Percentiles rank a stretch among this genome's conserved stretches.
Evolutionary conservation across 345 rosid species (phyloP).

Genomic region (Gossypium bickii): DNA sequence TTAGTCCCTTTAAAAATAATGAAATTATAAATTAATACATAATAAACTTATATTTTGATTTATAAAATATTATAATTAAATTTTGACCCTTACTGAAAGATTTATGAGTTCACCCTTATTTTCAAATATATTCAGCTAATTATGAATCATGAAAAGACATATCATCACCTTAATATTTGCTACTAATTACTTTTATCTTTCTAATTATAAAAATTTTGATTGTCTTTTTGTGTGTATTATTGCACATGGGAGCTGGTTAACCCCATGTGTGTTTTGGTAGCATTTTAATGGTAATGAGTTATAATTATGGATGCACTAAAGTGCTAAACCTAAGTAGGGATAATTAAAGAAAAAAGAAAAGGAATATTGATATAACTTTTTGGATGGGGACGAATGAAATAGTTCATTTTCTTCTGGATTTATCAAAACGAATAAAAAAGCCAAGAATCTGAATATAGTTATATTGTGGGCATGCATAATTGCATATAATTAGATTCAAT

Average conservation of each 20-base stretch:
- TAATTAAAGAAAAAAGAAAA: not conserved
- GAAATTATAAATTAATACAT: no score
- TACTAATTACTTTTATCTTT: constrained; percentile 1
- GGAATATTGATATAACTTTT: not conserved
- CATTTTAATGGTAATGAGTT: not conserved
- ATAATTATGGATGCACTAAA: not conserved
- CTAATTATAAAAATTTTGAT: not conserved
- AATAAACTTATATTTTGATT: no score
- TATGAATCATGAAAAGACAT: constrained; percentile 5
- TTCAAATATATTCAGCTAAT: not conserved
- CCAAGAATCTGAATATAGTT: not conserved
- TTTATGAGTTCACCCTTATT: no score
- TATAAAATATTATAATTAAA: no score
- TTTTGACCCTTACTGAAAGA: no score
- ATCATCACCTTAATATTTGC: constrained; percentile 12
- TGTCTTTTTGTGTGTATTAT: constrained; percentile 5
- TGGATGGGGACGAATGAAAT: not conserved
- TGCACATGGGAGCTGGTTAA: constrained; percentile 11
- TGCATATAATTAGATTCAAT: no score
- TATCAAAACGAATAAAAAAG: not conserved
- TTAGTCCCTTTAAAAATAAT: no score
- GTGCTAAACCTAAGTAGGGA: not conserved
- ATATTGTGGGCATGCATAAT: not conserved
- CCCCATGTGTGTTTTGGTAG: constrained; percentile 1
- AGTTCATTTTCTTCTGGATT: not conserved